Percentiles rank a stretch among this genome's conserved stretches.
These are phyloP conservation scores for Pythium phragmiticola DNA, from an alignment of 352 stramenopile species.

Conservation along the genomic window DNA sequence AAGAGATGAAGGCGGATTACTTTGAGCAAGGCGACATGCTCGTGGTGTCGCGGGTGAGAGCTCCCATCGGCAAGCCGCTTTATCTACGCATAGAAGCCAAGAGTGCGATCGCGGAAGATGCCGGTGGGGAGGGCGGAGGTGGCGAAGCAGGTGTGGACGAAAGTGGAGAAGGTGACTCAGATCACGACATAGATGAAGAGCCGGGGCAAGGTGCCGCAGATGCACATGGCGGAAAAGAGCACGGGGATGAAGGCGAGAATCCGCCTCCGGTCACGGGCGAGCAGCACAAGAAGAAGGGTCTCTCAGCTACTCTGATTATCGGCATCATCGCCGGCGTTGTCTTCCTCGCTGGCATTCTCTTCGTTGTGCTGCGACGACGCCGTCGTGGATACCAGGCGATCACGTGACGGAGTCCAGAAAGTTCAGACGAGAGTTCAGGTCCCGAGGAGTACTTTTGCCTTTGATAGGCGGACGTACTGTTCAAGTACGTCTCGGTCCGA, in stretches of 20 bases:
- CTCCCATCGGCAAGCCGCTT: constrained; percentile 51
- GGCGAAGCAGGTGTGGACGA: not conserved
- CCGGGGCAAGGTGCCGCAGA: not conserved
- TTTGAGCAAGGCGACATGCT: constrained; percentile 69
- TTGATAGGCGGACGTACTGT: not conserved
- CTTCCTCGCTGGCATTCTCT: constrained; percentile 43
- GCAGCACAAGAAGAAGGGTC: constrained; percentile 18
- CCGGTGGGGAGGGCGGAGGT: not conserved
- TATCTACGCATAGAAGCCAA: constrained; percentile 36
- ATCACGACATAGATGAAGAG: constrained; percentile 4
- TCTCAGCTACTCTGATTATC: constrained; percentile 38
- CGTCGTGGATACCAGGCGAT: constrained; percentile 52
- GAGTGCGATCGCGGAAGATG: constrained; percentile 3
- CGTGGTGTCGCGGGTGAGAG: constrained; percentile 45
- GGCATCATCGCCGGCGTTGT: constrained; percentile 41
- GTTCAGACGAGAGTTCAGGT: not conserved
- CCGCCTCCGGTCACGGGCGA: constrained; percentile 22
- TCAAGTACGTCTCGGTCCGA: not conserved
- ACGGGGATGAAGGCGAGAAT: constrained; percentile 17
- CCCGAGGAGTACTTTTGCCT: constrained; percentile 21
- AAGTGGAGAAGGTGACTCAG: not conserved
- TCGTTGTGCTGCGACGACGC: constrained; percentile 41
- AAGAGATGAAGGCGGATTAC: constrained; percentile 48
- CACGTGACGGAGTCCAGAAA: constrained; percentile 15
- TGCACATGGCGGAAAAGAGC: constrained; percentile 18